Evolutionary conservation across 164 flowering plant species (phyloP), one percentile per base, ranked within the genome.

Genomic region (Vitis amurensis): DNA sequence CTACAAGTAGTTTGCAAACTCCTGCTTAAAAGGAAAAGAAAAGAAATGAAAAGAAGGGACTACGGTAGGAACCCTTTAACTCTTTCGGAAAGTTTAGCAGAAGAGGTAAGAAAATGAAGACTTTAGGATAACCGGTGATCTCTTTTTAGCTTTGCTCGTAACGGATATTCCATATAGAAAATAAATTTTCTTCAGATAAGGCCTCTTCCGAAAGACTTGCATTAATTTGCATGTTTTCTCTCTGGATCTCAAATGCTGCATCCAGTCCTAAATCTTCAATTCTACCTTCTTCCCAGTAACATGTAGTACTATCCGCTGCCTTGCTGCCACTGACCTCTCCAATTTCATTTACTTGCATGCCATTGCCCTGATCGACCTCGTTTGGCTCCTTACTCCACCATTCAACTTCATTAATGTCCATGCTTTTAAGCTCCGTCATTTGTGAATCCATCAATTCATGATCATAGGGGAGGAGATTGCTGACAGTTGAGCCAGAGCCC

Each of bases 121-220:
- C 44, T 37, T 2, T 37, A 37, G 44, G 44, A 37, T 37, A 3
- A 37, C 44, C 7, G 44, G 44, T 37, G 44, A 37, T 37, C 44
- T 37, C 44, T 37, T 37, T 37, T 37, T 37, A 27, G 44, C 50
- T 55, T 56, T 23, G 19, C 51, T 73, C 70, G 60, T 66, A 77
- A 9, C 27, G 65, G 72, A 73, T 10, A 66, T 75, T 79, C 83
- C 84, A 80, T 44, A 77, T 31, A 8, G 81, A 75, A 67, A 70
- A 59, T 48, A 55, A 31, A n/a, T 12, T 66, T 61, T 70, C 68
- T 16, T 64, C 64, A 17, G 50, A 23, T 16, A 57, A 44, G 53
- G 30, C 55, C 9, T 68, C 70, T 55, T 74, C 55, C 0, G 11
- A 44, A 12, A 72, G 59, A 17, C 47, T 29, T 4, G 17, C 63